Percentiles rank a stretch among this genome's conserved stretches.
Conservation (phyloP, 176 grass and related monocot genomes). For the Juncus inflexus region DNA sequence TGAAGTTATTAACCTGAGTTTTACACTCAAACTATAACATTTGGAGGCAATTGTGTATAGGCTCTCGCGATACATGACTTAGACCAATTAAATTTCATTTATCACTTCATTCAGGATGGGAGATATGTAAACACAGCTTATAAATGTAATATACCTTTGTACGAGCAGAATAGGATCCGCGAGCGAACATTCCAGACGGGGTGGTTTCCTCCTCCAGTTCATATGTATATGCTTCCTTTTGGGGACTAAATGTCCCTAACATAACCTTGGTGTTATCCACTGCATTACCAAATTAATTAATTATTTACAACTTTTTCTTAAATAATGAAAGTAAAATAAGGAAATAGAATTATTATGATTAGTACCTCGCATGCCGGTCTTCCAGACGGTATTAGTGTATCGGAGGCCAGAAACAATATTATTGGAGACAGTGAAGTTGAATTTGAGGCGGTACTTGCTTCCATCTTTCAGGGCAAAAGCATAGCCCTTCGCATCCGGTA, state of each 20-base stretch:
- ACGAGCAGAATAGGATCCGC: conserved; percentile 76
- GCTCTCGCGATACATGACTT: background rate
- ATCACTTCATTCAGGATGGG: background rate
- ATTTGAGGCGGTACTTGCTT: conserved; percentile 76
- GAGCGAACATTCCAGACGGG: conserved; percentile 71
- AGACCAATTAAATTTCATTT: background rate
- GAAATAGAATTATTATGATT: background rate
- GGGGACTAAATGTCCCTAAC: conserved; percentile 91
- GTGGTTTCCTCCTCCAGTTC: conserved; percentile 84
- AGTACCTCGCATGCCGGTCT: conserved; percentile 72
- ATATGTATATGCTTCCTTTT: conserved; percentile 61
- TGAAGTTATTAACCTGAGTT: too few relatives aligned
- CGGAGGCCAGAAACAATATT: conserved; percentile 91
- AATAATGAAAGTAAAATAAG: background rate
- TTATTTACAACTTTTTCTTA: background rate
- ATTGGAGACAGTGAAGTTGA: conserved; percentile 67
- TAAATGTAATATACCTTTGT: conserved; percentile 40
- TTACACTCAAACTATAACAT: too few relatives aligned
- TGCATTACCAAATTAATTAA: conserved; percentile 18
- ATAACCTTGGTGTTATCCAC: conserved; percentile 85
- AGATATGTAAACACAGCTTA: background rate
- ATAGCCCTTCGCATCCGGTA: conserved; percentile 53
- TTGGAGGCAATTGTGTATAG: too few relatives aligned
- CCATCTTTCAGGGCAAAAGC: conserved; percentile 84
- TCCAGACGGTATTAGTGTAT: conserved; percentile 89